phyloP scores from a whole-genome alignment of 805 yeast species.

The Wickerhamiella australiensis region DNA sequence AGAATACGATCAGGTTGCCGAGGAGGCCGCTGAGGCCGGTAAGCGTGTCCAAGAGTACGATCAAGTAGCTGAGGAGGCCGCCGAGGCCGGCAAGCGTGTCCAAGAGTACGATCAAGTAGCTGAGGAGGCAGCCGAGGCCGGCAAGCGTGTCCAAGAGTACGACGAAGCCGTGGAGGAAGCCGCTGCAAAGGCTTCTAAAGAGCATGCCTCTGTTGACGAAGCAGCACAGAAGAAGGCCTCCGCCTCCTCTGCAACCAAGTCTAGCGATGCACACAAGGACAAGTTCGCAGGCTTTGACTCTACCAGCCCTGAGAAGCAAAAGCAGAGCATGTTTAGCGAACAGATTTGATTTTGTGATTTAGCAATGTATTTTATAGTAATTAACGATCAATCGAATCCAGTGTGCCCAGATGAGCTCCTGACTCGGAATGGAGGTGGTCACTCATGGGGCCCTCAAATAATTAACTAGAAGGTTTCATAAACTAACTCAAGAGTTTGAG shows the following conservation, averaged over 20 bases:
- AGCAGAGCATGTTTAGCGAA: conserved; percentile 22
- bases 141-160: conserved; percentile 8
- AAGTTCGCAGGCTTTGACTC: conserved; percentile 23
- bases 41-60: conserved; percentile 14
- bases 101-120: conserved; percentile 15
- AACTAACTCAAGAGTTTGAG: no score
- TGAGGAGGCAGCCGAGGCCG: conserved; percentile 16
- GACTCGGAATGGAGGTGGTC: no score
- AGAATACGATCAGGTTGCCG: conserved; percentile 1
- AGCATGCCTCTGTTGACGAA: conserved; percentile 19
- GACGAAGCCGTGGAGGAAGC: conserved; percentile 10
- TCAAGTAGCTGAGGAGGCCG: conserved; percentile 19
- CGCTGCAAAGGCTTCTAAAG: conserved; percentile 12
- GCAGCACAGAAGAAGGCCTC: no score
- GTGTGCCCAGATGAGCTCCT: no score
- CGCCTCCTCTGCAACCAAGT: no score
- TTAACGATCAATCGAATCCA: neutral
- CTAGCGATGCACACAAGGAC: conserved; percentile 8
- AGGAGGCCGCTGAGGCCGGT: conserved; percentile 7
- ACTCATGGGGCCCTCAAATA: no score
- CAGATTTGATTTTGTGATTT: conserved; percentile 15
- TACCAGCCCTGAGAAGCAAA: conserved; percentile 17
- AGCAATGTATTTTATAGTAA: conserved; percentile 8
- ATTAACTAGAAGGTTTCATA: no score
- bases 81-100: conserved; percentile 15